Base-by-base conservation (phyloP, 129 eudicot genomes). In the Saposhnikovia divaricata region DNA sequence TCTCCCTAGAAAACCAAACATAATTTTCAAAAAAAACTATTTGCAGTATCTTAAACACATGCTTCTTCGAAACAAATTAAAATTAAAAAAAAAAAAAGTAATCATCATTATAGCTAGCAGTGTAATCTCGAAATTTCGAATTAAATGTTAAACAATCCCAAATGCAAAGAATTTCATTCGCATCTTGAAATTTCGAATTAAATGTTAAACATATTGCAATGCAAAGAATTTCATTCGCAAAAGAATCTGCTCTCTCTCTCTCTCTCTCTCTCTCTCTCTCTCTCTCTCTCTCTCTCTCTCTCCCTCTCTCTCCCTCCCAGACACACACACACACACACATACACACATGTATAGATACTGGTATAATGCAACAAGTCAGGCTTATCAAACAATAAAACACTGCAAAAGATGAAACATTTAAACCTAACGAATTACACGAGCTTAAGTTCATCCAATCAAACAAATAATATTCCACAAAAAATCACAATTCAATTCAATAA, bases 1-100 rank as follows among this genome's bases (percentile, higher is more conserved):
- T 82, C 85, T 80, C 89, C 97, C 93, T 89, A 65, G 27, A 76
- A 65, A 66, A 21, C 9, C 9, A 55, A 66, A 38, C 76, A 75
- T 9, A 23, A n/a, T 40, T 40, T 4, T 25, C 3, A 7, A n/a
- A 15, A 40, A 18, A 71, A 75, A 38, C 76, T n/a, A 4, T 61
- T n/a, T n/a, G 69, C 37, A 9, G 34, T 61, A 61, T 9, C 25
- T n/a, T 12, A 25, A n/a, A 9, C 15, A 61, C 66, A 61, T n/a
- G 34, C 5, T 61, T 25, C 4, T 59, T 59, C 9, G 3, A 28
- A 28, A 66, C 37, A 34, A 34, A 34, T 34, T 34, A 34, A 34
- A 34, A 34, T 34, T 8, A 61, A n/a, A 3, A 59, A 23, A n/a
- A 3, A 59, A 23, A 57, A 9, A 57, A 9, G 10, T 27, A 65